Base-by-base conservation (phyloP, 2,329 filamentous ascomycete genomes). In the Ceratocystis eucalypticola region DNA sequence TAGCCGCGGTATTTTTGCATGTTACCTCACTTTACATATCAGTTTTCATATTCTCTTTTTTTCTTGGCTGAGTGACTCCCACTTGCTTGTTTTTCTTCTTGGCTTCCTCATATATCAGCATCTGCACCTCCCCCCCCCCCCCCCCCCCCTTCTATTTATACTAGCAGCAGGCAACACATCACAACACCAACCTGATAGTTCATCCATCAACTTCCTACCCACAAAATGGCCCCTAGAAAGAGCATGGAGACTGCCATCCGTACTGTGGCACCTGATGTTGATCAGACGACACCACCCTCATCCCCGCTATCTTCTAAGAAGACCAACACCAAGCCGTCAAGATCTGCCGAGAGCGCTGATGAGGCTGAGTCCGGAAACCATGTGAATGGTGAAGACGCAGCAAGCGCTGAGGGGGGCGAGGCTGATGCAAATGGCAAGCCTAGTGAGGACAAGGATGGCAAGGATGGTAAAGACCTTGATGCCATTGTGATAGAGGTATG, bases 401-500 rank as follows among this genome's bases (percentile, higher is more conserved):
- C 20, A 7, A 62, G 61, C 41, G 22, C 30, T 4, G 55, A 59
- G 28, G 61, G 12, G 7, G 45, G 33, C 12, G 41, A 22, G 25
- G 63, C 37, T 55, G 64, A 50, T n/a, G 17, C 41, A 41, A 59
- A 53, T 37, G 50, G n/a, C 33, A 69, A 70, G 10, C 73, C 74
- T 2, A 71, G 74, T 5, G 73, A 71, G 68, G 73, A 73, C 5
- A 72, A n/a, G 33, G 22, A 46, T 45, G 25, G 48, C 5, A 64
- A 63, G 61, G 59, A 63, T 46, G 12, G 71, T n/a, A 70, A 70
- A 45, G 68, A 71, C 5, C 75, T 74, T 69, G 78, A 81, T 64
- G 72, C 75, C 4, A 71, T 81, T 1, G 77, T 78, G 1, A 83
- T 86, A 25, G 83, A 86, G 77, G 82, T 84, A 73, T 45, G 66